A percentile compares a stretch with the other conserved stretches of the same genome.
phyloP scores from a whole-genome alignment of 352 stramenopile species.

The Globisporangium ultimum region DNA sequence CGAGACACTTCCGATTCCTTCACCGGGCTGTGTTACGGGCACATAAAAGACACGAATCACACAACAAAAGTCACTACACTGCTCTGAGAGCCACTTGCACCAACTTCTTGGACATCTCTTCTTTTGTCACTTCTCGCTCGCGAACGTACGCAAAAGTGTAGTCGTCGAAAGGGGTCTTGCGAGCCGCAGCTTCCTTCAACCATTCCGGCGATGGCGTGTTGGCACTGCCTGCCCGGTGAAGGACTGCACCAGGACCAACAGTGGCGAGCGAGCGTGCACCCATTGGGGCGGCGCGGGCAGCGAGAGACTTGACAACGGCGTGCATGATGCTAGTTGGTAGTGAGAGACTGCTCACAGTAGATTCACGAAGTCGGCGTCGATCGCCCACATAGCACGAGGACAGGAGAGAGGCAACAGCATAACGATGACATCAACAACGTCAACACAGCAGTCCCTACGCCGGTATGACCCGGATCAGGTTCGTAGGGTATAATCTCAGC shows the following conservation, averaged over 20 bases:
- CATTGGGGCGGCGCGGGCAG: slow-evolving; percentile 14
- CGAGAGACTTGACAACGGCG: slow-evolving; percentile 34
- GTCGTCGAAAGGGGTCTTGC: slow-evolving; percentile 49
- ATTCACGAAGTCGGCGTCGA: not conserved
- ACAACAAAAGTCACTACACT: slow-evolving; percentile 9
- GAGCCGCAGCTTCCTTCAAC: slow-evolving; percentile 36
- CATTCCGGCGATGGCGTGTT: slow-evolving; percentile 44
- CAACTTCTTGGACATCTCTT: not conserved
- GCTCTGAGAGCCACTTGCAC: not conserved
- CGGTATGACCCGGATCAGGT: slow-evolving; percentile 66
- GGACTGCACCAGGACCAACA: slow-evolving; percentile 40
- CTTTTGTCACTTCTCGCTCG: not conserved
- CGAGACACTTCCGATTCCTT: slow-evolving; percentile 64
- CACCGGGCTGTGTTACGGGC: slow-evolving; percentile 28
- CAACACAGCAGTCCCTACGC: slow-evolving; percentile 62
- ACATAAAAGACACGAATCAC: not conserved
- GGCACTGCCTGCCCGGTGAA: slow-evolving; percentile 38
- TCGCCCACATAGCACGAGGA: slow-evolving; percentile 2
- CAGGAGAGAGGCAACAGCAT: slow-evolving; percentile 11
- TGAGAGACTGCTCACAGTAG: not conserved
- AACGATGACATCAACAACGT: slow-evolving; percentile 20
- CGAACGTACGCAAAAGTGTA: slow-evolving; percentile 55
- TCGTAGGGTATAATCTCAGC: slow-evolving; percentile 70
- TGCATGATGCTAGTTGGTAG: slow-evolving; percentile 24
- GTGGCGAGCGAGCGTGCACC: slow-evolving; percentile 37